Evolutionary conservation across 176 grass and related monocot genomes (phyloP).

Genomic region (Zizania latifolia): DNA sequence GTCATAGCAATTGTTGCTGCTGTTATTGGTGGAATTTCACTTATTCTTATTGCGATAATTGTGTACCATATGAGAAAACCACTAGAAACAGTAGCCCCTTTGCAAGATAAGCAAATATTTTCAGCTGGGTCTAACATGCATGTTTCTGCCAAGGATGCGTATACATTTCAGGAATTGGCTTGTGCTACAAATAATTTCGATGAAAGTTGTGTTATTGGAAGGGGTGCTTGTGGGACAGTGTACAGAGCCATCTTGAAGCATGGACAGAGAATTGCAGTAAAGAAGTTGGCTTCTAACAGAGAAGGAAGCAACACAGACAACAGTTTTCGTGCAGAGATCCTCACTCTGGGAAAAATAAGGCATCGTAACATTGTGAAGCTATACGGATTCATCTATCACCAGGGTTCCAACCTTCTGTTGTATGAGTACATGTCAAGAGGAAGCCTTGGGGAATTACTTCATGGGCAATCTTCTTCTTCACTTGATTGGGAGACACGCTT

Average conservation of each 20-base stretch:
- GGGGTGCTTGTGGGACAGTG: constrained; percentile 85
- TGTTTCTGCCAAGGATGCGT: constrained; percentile 64
- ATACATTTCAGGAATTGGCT: constrained; percentile 84
- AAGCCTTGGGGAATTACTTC: constrained; percentile 91
- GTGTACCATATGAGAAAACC: constrained; percentile 86
- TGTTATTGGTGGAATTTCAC: constrained; percentile 79
- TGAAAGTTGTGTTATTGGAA: constrained; percentile 70
- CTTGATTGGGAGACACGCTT: constrained; percentile 88
- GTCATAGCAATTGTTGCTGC: constrained; percentile 90
- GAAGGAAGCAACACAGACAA: constrained; percentile 92
- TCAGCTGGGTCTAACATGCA: constrained; percentile 46
- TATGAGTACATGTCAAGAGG: constrained; percentile 96
- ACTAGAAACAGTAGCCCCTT: constrained; percentile 73
- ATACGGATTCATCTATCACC: constrained; percentile 84
- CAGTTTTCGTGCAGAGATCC: constrained; percentile 89
- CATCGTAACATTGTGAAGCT: constrained; percentile 98
- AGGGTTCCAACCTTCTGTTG: constrained; percentile 90
- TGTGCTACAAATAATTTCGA: constrained; percentile 90
- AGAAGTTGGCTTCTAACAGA: constrained; percentile 87
- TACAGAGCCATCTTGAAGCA: constrained; percentile 74
- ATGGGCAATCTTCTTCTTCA: constrained; percentile 59
- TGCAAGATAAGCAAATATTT: constrained; percentile 70
- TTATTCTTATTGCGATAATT: constrained; percentile 87
- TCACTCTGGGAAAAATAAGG: constrained; percentile 96
- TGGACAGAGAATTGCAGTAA: constrained; percentile 74